phyloP scores from a whole-genome alignment of 495 filamentous ascomycete species.

The Xylaria curta region DNA sequence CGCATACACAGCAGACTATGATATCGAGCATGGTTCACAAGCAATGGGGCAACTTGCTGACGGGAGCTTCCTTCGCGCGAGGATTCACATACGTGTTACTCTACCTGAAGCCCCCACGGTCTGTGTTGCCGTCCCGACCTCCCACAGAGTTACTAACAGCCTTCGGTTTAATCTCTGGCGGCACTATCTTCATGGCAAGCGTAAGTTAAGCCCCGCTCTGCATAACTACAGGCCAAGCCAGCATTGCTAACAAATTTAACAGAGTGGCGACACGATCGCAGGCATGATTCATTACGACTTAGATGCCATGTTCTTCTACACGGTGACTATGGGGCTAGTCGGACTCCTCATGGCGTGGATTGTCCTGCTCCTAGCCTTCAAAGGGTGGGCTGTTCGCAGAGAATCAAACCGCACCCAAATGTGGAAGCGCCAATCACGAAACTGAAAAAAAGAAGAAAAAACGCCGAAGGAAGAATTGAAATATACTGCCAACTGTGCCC shows the following conservation, averaged over 20 bases:
- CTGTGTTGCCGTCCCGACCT: slow-evolving; percentile 84
- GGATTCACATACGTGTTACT: slow-evolving; percentile 79
- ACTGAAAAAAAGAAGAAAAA: neutral
- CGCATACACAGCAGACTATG: slow-evolving; percentile 85
- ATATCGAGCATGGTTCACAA: slow-evolving; percentile 91
- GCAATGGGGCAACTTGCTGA: slow-evolving; percentile 90
- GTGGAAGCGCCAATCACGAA: slow-evolving; percentile 30
- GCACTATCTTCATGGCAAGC: slow-evolving; percentile 92
- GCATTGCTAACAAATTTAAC: slow-evolving; percentile 14
- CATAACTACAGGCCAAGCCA: neutral
- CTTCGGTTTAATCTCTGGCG: slow-evolving; percentile 88
- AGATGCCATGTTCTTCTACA: slow-evolving; percentile 93
- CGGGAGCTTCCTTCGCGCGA: slow-evolving; percentile 79
- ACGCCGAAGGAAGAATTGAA: slow-evolving; percentile 2
- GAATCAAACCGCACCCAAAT: slow-evolving; percentile 47
- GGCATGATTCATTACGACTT: slow-evolving; percentile 76
- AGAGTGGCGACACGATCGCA: slow-evolving; percentile 74
- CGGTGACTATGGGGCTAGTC: slow-evolving; percentile 82
- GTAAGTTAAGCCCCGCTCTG: slow-evolving; percentile 55
- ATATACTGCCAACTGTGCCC: neutral
- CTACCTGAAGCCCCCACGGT: slow-evolving; percentile 83
- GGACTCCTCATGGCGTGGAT: slow-evolving; percentile 88
- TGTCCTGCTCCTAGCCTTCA: slow-evolving; percentile 78
- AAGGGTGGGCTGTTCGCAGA: slow-evolving; percentile 81
- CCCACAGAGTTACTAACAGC: slow-evolving; percentile 85